These are phyloP conservation scores for Colletotrichum sp. DNA, from an alignment of 2,329 filamentous ascomycete genomes.

Conservation along the genomic window DNA sequence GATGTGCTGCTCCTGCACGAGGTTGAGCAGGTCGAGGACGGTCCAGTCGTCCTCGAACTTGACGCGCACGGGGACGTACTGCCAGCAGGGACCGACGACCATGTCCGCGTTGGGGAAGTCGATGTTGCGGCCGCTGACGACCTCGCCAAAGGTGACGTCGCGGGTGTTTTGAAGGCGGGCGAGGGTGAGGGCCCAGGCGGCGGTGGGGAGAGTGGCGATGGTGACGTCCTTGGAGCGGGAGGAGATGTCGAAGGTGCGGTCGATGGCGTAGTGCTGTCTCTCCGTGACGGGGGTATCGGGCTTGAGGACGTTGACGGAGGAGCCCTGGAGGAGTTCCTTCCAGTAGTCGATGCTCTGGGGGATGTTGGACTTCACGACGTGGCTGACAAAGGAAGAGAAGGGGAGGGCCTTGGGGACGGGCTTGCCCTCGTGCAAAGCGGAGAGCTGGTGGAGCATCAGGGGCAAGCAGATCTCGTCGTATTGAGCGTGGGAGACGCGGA, in stretches of 20 bases:
- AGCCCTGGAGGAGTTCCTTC: constrained; percentile 61
- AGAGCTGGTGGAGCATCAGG: constrained; percentile 65
- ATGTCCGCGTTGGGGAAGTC: constrained; percentile 58
- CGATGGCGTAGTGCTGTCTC: constrained; percentile 45
- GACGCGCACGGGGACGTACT: constrained; percentile 69
- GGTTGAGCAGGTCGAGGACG: constrained; percentile 54
- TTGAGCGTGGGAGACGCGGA: constrained; percentile 72
- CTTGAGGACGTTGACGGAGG: constrained; percentile 49
- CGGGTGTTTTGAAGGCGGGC: constrained; percentile 54
- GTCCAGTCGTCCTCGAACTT: constrained; percentile 56
- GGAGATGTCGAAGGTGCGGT: constrained; percentile 49
- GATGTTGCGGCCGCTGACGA: constrained; percentile 68
- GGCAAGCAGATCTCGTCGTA: constrained; percentile 73
- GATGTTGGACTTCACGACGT: constrained; percentile 43
- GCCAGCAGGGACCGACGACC: constrained; percentile 70
- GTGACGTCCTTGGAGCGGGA: constrained; percentile 60
- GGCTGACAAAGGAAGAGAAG: constrained; percentile 52
- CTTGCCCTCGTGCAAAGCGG: constrained; percentile 49
- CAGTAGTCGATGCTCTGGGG: constrained; percentile 64
- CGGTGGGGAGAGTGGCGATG: constrained; percentile 68
- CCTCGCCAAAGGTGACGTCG: constrained; percentile 71
- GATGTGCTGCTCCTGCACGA: constrained; percentile 63
- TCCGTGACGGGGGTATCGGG: constrained; percentile 40
- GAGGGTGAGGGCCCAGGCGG: constrained; percentile 69
- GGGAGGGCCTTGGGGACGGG: constrained; percentile 37